phyloP scores from a whole-genome alignment of 306 rosid genomes.

The Inga leiocalycina region DNA sequence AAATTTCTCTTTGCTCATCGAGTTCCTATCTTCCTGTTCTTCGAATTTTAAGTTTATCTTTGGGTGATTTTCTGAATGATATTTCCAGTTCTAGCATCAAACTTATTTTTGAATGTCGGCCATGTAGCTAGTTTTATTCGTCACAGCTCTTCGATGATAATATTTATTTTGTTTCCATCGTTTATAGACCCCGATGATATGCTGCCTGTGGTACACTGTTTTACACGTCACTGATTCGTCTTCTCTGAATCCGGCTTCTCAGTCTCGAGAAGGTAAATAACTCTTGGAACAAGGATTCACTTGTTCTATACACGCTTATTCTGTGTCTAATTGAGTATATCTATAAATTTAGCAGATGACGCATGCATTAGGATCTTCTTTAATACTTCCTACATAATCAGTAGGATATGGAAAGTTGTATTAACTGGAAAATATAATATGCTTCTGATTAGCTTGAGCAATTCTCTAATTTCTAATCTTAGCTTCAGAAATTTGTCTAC shows the following conservation, averaged over 20 bases:
- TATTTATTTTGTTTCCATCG: background rate
- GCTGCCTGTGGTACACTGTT: background rate
- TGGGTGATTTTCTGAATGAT: background rate
- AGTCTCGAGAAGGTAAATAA: background rate
- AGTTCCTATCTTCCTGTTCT: background rate
- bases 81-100: background rate
- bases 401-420: background rate
- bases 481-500: too few relatives aligned
- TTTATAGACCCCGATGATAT: background rate
- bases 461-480: background rate
- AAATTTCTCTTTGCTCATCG: background rate
- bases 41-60: background rate
- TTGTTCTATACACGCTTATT: constrained; percentile 8
- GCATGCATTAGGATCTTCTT: constrained; percentile 70
- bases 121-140: background rate
- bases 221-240: background rate
- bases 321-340: background rate
- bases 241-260: background rate
- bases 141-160: background rate
- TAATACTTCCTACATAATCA: constrained; percentile 33
- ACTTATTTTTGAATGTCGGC: too few relatives aligned
- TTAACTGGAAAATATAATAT: background rate
- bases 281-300: background rate
- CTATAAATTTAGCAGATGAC: constrained; percentile 54
- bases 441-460: background rate